Percentiles rank a stretch among this genome's conserved stretches.
phyloP scores from a whole-genome alignment of 2,329 filamentous ascomycete species.

The Colletotrichum camelliae region DNA sequence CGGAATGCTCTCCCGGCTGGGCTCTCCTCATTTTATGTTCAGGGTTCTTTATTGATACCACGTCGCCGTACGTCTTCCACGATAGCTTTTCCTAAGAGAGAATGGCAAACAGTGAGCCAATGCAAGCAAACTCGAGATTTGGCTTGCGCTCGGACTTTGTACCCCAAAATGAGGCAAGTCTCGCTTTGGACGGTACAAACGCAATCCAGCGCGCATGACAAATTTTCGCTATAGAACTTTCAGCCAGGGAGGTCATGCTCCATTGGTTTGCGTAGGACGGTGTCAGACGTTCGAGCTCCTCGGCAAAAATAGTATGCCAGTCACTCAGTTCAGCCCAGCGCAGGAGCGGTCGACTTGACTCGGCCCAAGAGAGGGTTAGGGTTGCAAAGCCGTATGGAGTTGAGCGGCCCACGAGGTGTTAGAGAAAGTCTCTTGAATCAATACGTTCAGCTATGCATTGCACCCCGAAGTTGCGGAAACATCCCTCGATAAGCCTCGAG shows the following conservation, averaged over 20 bases:
- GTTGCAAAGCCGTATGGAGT: background rate
- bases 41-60: background rate
- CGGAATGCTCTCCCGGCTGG: background rate
- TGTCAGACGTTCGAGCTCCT: background rate
- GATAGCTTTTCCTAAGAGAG: background rate
- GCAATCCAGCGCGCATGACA: background rate
- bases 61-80: background rate
- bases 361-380: background rate
- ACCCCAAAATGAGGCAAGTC: background rate
- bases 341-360: background rate
- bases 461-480: background rate
- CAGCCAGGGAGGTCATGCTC: background rate
- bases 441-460: background rate
- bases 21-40: background rate
- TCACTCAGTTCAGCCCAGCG: background rate
- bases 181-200: background rate
- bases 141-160: background rate
- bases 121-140: background rate
- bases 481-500: background rate
- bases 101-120: background rate
- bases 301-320: background rate
- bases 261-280: background rate
- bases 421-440: background rate
- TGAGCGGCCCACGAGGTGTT: background rate
- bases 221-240: background rate